A percentile compares a stretch with the other conserved stretches of the same genome.
Evolutionary conservation across 148 eudicot species (phyloP).

Genomic region (Vaccinium corymbosum): DNA sequence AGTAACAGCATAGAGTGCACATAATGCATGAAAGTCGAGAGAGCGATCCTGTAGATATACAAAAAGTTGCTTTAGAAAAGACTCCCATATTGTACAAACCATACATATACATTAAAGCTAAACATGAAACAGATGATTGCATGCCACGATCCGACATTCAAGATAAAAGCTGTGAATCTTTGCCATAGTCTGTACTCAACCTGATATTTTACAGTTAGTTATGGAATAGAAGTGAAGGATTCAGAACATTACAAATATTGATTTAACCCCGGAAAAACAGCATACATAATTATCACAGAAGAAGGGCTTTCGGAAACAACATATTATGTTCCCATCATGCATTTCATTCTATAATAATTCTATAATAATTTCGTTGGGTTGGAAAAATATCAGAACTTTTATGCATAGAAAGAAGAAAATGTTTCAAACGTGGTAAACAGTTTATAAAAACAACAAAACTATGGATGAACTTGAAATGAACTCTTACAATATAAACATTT

Average conservation of each 20-base stretch:
- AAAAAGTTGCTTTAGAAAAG: constrained; percentile 23
- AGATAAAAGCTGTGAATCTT: background rate
- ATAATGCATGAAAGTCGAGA: constrained; percentile 77
- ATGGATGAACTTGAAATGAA: background rate
- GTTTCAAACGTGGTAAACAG: background rate
- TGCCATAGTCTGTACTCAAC: background rate
- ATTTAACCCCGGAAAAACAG: background rate
- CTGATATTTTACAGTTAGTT: background rate
- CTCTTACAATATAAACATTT: background rate
- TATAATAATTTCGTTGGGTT: background rate
- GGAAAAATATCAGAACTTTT: background rate
- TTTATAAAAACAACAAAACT: background rate
- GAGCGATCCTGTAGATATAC: constrained; percentile 74
- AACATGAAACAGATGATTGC: background rate
- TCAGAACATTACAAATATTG: background rate
- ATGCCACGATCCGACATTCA: background rate
- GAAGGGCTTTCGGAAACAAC: background rate
- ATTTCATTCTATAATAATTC: background rate
- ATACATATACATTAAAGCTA: background rate
- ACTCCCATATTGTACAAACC: background rate
- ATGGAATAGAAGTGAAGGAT: background rate
- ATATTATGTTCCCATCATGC: background rate
- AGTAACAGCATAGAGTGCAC: constrained; percentile 90
- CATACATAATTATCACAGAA: background rate
- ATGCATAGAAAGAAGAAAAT: background rate